Conservation (phyloP, 2,329 filamentous ascomycete genomes). For the Fusarium vanettenii region DNA sequence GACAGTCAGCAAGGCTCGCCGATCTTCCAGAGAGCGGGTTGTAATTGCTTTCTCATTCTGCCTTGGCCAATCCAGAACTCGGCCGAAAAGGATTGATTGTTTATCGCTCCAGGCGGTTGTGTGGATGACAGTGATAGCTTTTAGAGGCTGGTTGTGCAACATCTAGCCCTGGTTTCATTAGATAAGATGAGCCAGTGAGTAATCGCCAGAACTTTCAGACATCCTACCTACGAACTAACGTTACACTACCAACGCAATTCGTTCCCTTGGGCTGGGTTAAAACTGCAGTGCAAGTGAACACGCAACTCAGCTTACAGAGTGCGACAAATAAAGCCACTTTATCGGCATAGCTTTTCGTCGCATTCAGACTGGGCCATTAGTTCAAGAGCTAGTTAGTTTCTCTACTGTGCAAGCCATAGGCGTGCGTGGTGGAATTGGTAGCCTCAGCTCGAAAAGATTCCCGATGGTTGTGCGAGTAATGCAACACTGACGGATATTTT, state of each 20-base stretch:
- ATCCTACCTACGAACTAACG: background rate
- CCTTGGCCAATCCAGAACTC: background rate
- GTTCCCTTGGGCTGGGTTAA: no score
- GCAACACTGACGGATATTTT: background rate
- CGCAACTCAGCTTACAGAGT: no score
- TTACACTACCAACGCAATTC: no score
- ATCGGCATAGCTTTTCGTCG: no score
- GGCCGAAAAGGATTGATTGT: background rate
- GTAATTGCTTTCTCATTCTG: background rate
- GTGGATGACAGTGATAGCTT: background rate
- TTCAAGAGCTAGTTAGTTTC: no score
- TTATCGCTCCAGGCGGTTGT: background rate
- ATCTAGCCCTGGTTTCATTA: background rate
- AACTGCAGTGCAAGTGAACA: no score
- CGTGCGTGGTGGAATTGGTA: no score
- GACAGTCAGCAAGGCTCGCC: background rate
- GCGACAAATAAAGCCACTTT: no score
- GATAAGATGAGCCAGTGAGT: no score
- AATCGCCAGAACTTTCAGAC: background rate
- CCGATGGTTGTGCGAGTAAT: background rate
- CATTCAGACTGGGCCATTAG: no score
- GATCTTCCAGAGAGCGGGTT: background rate
- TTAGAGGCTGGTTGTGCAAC: background rate
- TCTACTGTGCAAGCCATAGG: no score
- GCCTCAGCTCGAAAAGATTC: background rate